Evolutionary conservation across 31 red algal genomes (phyloP), one percentile per base, ranked within the genome.

Genomic region (Odonthalia washingtoniensis): DNA sequence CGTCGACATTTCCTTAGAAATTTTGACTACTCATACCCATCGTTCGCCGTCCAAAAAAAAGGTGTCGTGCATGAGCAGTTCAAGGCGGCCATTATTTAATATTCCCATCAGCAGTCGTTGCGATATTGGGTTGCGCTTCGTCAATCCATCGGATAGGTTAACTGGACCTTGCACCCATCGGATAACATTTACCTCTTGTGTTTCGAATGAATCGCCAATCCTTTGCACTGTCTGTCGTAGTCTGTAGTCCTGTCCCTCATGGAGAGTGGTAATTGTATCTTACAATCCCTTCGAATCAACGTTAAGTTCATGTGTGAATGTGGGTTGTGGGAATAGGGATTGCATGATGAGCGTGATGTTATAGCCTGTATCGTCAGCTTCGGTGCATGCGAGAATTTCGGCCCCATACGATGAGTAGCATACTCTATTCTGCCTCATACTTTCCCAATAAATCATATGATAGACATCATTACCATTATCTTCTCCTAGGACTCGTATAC

Each of bases 401-500:
- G n/a, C n/a, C n/a, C n/a, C n/a, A n/a, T n/a, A n/a, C n/a, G n/a
- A n/a, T 17, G 52, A 82, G 52, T 66, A 66, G 4, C 42, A 82
- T 3, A 82, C 78, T 63, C 57, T 63, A 12, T 3, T 66, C 35
- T 82, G 57, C 57, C 68, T 82, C 3, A 2, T 2, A 4, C 49
- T 82, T 21, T 53, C 9, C 60, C 57, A 82, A 40, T 82, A 53
- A 12, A 82, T 82, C 3, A 65, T 36, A 66, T 82, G 52, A 39
- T 82, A 82, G 35, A n/a, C n/a, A n/a, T n/a, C n/a, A n/a, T n/a
- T n/a, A n/a, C n/a, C n/a, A n/a, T n/a, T n/a, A n/a, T n/a, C n/a
- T n/a, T n/a, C n/a, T n/a, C n/a, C n/a, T n/a, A n/a, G n/a, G n/a
- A 57, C 21, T 57, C 49, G 21, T 9, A 57, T 9, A 21, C 49